A percentile compares a stretch with the other conserved stretches of the same genome.
phyloP scores from a whole-genome alignment of 2,329 filamentous ascomycete genomes.

The Coniochaeta prunicola region DNA sequence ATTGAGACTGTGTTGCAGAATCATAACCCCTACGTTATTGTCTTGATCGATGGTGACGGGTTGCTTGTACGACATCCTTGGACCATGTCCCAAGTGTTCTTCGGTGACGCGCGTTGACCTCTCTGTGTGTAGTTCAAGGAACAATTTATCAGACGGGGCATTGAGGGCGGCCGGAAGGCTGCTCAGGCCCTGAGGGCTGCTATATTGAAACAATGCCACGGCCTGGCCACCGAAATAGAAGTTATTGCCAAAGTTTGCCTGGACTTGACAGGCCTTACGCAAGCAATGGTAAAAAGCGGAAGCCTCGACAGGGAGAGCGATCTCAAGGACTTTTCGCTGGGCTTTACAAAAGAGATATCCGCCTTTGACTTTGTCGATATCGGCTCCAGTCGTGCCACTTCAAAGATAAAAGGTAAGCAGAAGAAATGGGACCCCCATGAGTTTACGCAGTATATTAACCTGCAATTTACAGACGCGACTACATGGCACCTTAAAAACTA shows the following conservation, averaged over 20 bases:
- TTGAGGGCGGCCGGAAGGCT: slow-evolving; percentile 47
- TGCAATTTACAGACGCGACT: slow-evolving; percentile 32
- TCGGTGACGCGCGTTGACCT: not conserved
- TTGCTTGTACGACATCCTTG: slow-evolving; percentile 40
- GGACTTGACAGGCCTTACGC: slow-evolving; percentile 43
- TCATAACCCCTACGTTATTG: slow-evolving; percentile 51
- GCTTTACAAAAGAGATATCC: slow-evolving; percentile 51
- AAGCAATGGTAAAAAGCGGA: slow-evolving; percentile 41
- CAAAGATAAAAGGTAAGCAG: slow-evolving; percentile 50
- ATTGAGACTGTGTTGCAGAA: slow-evolving; percentile 28
- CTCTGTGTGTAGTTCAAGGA: slow-evolving; percentile 46
- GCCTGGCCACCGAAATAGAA: slow-evolving; percentile 43
- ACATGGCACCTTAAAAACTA: slow-evolving; percentile 51
- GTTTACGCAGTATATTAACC: slow-evolving; percentile 6
- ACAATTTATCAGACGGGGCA: slow-evolving; percentile 43
- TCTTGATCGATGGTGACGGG: slow-evolving; percentile 57
- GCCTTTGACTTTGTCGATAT: slow-evolving; percentile 60
- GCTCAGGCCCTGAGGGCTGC: slow-evolving; percentile 41
- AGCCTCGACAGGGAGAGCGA: slow-evolving; percentile 34
- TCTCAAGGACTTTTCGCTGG: slow-evolving; percentile 49
- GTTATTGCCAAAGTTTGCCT: slow-evolving; percentile 50
- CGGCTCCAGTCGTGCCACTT: slow-evolving; percentile 49
- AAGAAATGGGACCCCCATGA: not conserved
- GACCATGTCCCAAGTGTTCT: not conserved
- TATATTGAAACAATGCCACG: slow-evolving; percentile 37